These are phyloP conservation scores for Dactylellina haptotyla DNA, from an alignment of 2,329 filamentous ascomycete genomes.

Conservation along the genomic window DNA sequence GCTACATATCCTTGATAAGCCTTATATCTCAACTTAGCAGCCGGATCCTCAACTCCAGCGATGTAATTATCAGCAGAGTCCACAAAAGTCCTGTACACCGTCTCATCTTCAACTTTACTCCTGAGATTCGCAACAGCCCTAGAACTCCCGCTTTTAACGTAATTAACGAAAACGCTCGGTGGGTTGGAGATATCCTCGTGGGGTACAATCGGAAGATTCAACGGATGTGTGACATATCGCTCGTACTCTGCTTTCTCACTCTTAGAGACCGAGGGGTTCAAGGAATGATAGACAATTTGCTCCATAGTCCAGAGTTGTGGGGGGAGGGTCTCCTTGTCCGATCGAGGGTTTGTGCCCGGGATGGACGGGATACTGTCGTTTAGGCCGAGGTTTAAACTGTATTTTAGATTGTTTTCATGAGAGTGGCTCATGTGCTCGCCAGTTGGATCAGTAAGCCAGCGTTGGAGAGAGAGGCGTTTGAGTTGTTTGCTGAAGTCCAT, in stretches of 20 bases:
- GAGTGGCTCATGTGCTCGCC: slow-evolving; percentile 62
- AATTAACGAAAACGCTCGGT: slow-evolving; percentile 63
- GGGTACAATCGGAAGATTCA: slow-evolving; percentile 83
- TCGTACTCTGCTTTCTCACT: slow-evolving; percentile 86
- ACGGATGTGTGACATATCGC: slow-evolving; percentile 87
- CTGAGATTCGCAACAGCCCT: slow-evolving; percentile 62
- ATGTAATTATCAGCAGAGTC: slow-evolving; percentile 82
- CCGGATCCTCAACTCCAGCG: slow-evolving; percentile 85
- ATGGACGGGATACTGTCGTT: slow-evolving; percentile 51
- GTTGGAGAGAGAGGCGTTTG: slow-evolving; percentile 68
- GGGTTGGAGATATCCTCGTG: slow-evolving; percentile 63
- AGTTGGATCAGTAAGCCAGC: slow-evolving; percentile 66
- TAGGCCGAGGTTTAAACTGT: slow-evolving; percentile 41
- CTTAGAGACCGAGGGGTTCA: slow-evolving; percentile 81
- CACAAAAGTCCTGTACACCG: slow-evolving; percentile 80
- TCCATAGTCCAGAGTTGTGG: slow-evolving; percentile 76
- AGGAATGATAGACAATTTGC: slow-evolving; percentile 83
- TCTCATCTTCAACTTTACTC: slow-evolving; percentile 72
- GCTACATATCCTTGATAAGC: slow-evolving; percentile 92
- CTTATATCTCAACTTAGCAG: slow-evolving; percentile 89
- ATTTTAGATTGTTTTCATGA: slow-evolving; percentile 59
- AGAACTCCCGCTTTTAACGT: slow-evolving; percentile 51
- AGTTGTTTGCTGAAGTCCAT: slow-evolving; percentile 35
- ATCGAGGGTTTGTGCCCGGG: slow-evolving; percentile 25
- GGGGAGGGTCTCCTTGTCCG: slow-evolving; percentile 35